Base-by-base conservation (phyloP, 139 green algal species). In the Chlamydomonas sp. region DNA sequence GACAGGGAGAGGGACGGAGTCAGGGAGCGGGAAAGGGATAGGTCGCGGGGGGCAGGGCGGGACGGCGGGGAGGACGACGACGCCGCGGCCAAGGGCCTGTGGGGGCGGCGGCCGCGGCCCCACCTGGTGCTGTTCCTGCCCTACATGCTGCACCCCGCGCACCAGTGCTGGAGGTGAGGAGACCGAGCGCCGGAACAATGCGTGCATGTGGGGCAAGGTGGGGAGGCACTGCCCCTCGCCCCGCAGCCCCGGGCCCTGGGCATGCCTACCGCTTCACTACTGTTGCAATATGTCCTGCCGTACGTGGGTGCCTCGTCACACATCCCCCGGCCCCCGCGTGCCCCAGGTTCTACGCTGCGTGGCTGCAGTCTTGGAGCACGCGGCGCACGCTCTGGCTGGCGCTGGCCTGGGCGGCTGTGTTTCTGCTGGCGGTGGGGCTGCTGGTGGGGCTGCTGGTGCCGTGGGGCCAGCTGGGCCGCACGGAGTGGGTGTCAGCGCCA, bases 401-500 rank as follows among this genome's bases (percentile, higher is more conserved):
- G 63, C 10, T 86, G 16, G 17, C 31, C 49, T 90, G 85, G 85
- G 12, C 82, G 20, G 20, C 86, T 1, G 69, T 90, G 62, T 90
- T 90, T 71, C 78, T 85, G 60, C 49, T 86, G 61, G 67, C 85
- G 15, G 85, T 90, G 62, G 85, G 78, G 71, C 78, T 90, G 85
- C 68, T 90, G 71, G 71, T 90, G 69, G 85, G 85, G 49, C 71
- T 90, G 71, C 85, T 90, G 85, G 85, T 90, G 85, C 85, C 85
- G 3, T 90, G 85, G 85, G 63, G 17, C 62, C 18, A 78, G 5
- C 73, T 88, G 20, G 6, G 31, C 73, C 3, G 4, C 3, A 81
- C 83, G 14, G 20, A 3, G 31, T 82, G 81, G 49, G 17, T 20
- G 67, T 15, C 63, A 17, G 68, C 49, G 18, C 80, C 81, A 3